Base-by-base conservation (phyloP, 2,329 filamentous ascomycete species). In the Zymoseptoria pseudotritici region DNA sequence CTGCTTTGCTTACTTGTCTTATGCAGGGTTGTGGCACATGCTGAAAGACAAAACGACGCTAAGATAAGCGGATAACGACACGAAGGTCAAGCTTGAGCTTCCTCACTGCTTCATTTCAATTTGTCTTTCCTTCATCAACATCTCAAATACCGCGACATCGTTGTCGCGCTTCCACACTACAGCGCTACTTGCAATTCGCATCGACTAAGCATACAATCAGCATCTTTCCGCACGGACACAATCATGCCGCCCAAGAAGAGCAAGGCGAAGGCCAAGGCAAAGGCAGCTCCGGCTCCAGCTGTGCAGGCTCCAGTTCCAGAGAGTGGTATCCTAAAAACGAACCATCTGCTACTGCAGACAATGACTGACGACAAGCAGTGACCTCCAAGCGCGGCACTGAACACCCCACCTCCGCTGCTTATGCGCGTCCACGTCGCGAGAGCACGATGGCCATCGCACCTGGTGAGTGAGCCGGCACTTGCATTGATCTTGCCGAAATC, bases 341-440 rank as follows among this genome's bases (percentile, higher is more conserved):
- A 58, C 51, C 19, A n/a, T 49, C 58, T 11, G 53, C 31, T 21
- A 51, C 58, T 11, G 56, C 53, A 19, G 36, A 24, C n/a, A 55
- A 58, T 21, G 54, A 53, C 13, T 57, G 56, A 50, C 63, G 64
- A 11, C 49, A 61, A 2, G 62, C 65, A 7, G 56, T 69, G 49
- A 68, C 67, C 1, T 62, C 63, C 20, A 65, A 58, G 22, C 63
- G 64, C 55, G 66, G 69, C 42, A 70, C 64, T 57, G 68, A 66
- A 20, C 55, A 63, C 54, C 66, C 68, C 29, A 65, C 66, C 9
- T 71, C 70, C 20, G 70, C 71, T 31, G 68, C 68, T 42, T 58
- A 61, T 22, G 63, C 57, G 54, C 67, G 69, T 58, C 60, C 68
- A 56, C 60, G 60, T 24, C 66, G 67, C 57, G 52, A 53, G 52